Conservation (phyloP, 2,329 filamentous ascomycete species). For the Clonostachys rhizophaga region DNA sequence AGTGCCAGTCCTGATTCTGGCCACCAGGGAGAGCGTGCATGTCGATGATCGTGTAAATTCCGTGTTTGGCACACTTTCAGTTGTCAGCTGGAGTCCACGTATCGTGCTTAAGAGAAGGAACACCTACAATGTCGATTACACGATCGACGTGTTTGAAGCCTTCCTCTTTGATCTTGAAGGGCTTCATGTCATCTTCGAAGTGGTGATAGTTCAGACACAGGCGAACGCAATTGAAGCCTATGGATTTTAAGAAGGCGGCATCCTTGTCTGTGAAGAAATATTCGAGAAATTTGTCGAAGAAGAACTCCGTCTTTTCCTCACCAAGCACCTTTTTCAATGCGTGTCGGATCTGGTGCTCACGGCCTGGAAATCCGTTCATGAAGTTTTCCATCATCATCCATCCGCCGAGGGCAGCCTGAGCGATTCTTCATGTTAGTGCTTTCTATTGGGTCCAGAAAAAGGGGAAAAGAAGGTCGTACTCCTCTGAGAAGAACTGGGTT, state of each 20-base stretch:
- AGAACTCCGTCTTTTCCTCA: conserved; percentile 51
- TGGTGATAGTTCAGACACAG: conserved; percentile 56
- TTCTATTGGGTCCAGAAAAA: neutral
- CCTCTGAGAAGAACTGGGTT: conserved; percentile 35
- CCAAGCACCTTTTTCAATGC: conserved; percentile 49
- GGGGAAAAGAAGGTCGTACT: conserved; percentile 5
- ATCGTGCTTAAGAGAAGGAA: neutral
- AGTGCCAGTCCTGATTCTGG: conserved; percentile 43
- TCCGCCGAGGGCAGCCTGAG: conserved; percentile 16
- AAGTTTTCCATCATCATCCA: conserved; percentile 52
- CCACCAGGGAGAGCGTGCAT: conserved; percentile 37
- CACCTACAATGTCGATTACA: conserved; percentile 30
- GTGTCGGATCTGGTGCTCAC: conserved; percentile 48
- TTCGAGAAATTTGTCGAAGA: conserved; percentile 52
- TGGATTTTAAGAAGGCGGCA: conserved; percentile 48
- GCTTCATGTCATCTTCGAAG: conserved; percentile 48
- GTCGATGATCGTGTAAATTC: conserved; percentile 38
- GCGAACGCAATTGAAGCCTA: conserved; percentile 52
- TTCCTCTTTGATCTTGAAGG: conserved; percentile 36
- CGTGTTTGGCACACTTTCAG: conserved; percentile 25
- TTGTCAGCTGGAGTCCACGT: neutral
- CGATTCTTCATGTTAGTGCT: neutral
- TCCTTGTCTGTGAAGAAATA: conserved; percentile 55
- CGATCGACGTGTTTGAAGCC: conserved; percentile 46
- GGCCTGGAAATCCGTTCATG: conserved; percentile 55